These are phyloP conservation scores for Talaromyces ruber DNA, from an alignment of 495 filamentous ascomycete species.

Conservation along the genomic window DNA sequence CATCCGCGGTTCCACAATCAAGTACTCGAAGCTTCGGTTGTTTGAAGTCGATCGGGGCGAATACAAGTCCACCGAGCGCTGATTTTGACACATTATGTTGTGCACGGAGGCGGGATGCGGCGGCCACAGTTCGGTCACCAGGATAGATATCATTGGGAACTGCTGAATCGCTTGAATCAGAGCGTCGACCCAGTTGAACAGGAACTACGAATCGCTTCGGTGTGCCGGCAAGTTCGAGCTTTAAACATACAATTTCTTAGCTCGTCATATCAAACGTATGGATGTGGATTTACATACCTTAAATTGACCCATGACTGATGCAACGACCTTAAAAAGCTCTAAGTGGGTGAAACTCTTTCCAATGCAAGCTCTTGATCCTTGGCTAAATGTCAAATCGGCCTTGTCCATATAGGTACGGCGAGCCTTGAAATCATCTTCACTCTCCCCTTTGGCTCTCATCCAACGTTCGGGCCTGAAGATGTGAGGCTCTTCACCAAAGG, in stretches of 20 bases:
- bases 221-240: background rate
- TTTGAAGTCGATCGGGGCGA: background rate
- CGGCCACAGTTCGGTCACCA: background rate
- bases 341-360: constrained; percentile 46
- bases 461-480: constrained; percentile 56
- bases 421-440: constrained; percentile 38
- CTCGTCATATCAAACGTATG: background rate
- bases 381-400: constrained; percentile 39
- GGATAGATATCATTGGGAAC: background rate
- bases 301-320: constrained; percentile 10
- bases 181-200: background rate
- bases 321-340: constrained; percentile 49
- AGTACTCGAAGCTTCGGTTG: background rate
- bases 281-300: background rate
- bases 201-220: background rate
- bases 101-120: background rate
- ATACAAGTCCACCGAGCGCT: background rate
- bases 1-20: background rate
- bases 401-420: constrained; percentile 25
- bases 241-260: background rate
- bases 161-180: background rate
- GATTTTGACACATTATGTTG: background rate
- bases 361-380: constrained; percentile 45
- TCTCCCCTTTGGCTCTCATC: constrained; percentile 42
- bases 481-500: constrained; percentile 59